Percentiles rank a stretch among this genome's conserved stretches.
These are phyloP conservation scores for Lycium ferocissimum DNA, from an alignment of 257 asterid species.

Conservation along the genomic window DNA sequence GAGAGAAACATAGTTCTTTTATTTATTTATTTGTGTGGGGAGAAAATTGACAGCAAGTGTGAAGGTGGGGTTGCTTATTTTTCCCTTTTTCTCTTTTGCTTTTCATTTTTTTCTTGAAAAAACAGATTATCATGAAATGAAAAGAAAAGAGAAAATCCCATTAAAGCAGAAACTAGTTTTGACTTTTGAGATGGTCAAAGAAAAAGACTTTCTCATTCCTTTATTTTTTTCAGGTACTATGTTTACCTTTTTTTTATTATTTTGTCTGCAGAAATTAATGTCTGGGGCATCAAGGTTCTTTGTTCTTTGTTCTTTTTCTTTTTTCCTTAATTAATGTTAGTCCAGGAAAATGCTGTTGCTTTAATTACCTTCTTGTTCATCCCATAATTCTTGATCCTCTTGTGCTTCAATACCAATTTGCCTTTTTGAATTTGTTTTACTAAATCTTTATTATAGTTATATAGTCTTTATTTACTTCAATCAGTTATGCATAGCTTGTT, in stretches of 20 bases:
- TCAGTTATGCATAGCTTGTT: neutral
- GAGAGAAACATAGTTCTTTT: neutral
- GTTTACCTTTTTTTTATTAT: neutral
- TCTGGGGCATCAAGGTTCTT: too few relatives aligned
- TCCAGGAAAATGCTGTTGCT: neutral
- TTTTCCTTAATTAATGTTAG: neutral
- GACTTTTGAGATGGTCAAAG: constrained; percentile 26
- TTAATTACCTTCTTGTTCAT: neutral
- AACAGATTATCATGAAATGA: neutral
- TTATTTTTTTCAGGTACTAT: constrained; percentile 8
- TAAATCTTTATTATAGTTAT: neutral
- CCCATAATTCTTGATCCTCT: constrained; percentile 40
- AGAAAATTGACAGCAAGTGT: constrained; percentile 30
- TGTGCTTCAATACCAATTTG: neutral
- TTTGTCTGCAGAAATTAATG: neutral
- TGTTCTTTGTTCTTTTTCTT: neutral
- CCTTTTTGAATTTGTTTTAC: neutral
- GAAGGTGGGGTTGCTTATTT: neutral
- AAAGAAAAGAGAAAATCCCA: constrained; percentile 23
- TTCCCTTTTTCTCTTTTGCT: neutral
- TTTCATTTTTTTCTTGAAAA: constrained; percentile 30
- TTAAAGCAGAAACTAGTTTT: constrained; percentile 34
- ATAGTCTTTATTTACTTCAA: neutral
- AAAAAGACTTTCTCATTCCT: constrained; percentile 23
- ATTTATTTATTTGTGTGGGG: too few relatives aligned